A percentile compares a stretch with the other conserved stretches of the same genome.
Evolutionary conservation across 2,329 filamentous ascomycete genomes (phyloP).

Genomic region (Diplodia corticola): DNA sequence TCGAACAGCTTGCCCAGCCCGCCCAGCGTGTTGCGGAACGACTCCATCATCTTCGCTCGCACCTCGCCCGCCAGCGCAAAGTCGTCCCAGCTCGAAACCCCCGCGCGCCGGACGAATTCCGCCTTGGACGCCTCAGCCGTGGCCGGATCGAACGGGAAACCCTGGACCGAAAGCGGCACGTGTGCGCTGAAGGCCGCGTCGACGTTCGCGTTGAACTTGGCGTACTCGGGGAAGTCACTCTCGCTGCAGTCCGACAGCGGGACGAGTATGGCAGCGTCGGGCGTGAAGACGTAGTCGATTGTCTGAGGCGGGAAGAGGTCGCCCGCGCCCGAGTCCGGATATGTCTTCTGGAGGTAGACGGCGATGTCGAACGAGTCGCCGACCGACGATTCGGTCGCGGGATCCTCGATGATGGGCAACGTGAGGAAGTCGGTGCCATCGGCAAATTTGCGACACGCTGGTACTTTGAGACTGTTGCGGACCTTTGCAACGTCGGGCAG

Average conservation of each 20-base stretch:
- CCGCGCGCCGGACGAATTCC: constrained; percentile 51
- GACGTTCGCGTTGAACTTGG: constrained; percentile 55
- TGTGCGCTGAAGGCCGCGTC: constrained; percentile 57
- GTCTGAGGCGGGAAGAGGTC: constrained; percentile 46
- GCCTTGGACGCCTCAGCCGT: constrained; percentile 48
- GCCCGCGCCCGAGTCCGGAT: constrained; percentile 45
- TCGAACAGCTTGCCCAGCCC: constrained; percentile 47
- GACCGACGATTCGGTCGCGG: constrained; percentile 42
- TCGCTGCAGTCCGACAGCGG: constrained; percentile 32
- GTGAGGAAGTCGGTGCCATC: constrained; percentile 62
- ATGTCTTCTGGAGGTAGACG: constrained; percentile 56
- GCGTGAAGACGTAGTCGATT: constrained; percentile 47
- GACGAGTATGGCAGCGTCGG: constrained; percentile 29
- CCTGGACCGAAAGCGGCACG: constrained; percentile 42
- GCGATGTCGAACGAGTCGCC: constrained; percentile 70
- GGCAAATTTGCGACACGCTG: constrained; percentile 55
- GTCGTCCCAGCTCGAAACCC: constrained; percentile 49
- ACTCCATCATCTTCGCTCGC: constrained; percentile 41
- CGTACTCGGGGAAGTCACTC: constrained; percentile 28
- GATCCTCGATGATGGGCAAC: constrained; percentile 58
- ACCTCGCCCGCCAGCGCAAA: constrained; percentile 39
- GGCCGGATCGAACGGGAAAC: constrained; percentile 54
- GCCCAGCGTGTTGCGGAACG: constrained; percentile 46
- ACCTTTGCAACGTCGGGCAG: constrained; percentile 54
- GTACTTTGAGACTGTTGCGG: constrained; percentile 49